A percentile compares a stretch with the other conserved stretches of the same genome.
Evolutionary conservation across 768 basidiomycete species (phyloP).

Genomic region (Russula foetens): DNA sequence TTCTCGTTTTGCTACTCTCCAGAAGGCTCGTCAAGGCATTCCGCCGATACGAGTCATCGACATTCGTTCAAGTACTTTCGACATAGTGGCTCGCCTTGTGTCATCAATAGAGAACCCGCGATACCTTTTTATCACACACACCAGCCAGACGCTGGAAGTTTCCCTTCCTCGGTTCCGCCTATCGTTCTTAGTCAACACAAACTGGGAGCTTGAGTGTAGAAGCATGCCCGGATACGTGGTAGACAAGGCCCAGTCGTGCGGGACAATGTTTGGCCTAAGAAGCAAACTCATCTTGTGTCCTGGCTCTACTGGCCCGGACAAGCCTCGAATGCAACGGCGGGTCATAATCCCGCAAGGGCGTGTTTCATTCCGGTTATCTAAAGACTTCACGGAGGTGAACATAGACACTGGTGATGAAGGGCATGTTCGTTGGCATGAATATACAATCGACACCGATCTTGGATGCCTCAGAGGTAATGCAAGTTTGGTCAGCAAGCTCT

Average conservation of each 20-base stretch:
- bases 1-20: not conserved
- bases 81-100: not conserved
- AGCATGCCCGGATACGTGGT: constrained; percentile 36
- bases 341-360: no score
- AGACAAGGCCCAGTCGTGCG: constrained; percentile 33
- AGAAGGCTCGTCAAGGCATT: not conserved
- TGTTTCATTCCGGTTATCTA: not conserved
- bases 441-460: no score
- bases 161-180: no score
- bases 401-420: not conserved
- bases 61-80: not conserved
- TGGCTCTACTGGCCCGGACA: not conserved
- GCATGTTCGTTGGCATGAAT: constrained; percentile 21
- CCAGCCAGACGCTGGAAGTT: not conserved
- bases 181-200: constrained; percentile 31
- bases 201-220: constrained; percentile 30
- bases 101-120: not conserved
- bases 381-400: not conserved
- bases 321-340: not conserved
- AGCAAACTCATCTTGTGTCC: constrained; percentile 23
- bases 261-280: constrained; percentile 37
- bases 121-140: not conserved
- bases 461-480: constrained; percentile 25
- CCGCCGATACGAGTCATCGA: not conserved
- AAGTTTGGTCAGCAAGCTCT: constrained; percentile 28